Base-by-base conservation (phyloP, 345 rosid genomes). In the Stellera chamaejasme region DNA sequence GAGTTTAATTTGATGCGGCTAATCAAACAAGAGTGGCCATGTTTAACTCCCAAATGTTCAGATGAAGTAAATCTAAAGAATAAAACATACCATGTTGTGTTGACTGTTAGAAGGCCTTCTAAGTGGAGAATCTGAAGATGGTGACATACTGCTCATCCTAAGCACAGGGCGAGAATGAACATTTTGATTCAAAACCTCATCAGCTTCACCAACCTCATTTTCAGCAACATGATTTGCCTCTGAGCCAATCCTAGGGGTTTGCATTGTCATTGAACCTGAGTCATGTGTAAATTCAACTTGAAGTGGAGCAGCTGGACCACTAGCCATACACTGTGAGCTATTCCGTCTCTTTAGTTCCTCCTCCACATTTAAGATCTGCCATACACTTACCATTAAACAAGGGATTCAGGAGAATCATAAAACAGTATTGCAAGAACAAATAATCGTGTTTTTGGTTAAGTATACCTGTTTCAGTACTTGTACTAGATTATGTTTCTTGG, bases 401-500 rank as follows among this genome's bases (percentile, higher is more conserved):
- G 42, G 44, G 45, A 6, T 16, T 11, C 23, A 19, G 53, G 27
- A 19, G 19, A 25, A n/a, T 6, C 0, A 10, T 23, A 26, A 23
- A 5, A 50, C 11, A 50, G 15, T 11, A 15, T 56, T 14, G 9
- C 14, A 42, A 55, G 10, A 46, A 50, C 23, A 26, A 12, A 11
- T 11, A n/a, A 49, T 12, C 32, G 10, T 16, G 46, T 43, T 7
- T 43, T 5, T 41, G 4, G 36, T 28, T 45, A 51, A 47, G 43
- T 67, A 69, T 56, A 82, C 97, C 81, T 87, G 97, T 78, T 87
- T 93, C 67, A 93, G 77, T 58, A 81, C 79, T 77, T 78, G 97
- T 27, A 93, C 99, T 9, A 93, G 76, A 77, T 70, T 79, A 73
- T 93, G 96, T 60, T 93, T 93, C 75, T 82, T 89, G n/a, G 77